Conservation (phyloP, 805 yeast species). For the Saturnispora sanitii region DNA sequence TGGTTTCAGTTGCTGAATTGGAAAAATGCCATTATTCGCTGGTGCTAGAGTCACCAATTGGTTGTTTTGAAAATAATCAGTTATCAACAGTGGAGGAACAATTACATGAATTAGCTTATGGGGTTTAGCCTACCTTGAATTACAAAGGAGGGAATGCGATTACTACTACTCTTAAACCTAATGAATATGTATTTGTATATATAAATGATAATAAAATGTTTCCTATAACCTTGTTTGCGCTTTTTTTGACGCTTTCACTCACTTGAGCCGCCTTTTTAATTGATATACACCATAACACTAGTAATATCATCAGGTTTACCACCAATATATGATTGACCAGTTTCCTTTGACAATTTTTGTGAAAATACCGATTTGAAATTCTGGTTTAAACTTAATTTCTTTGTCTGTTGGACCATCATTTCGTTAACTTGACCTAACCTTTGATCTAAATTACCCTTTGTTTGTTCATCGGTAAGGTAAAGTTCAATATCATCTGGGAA, state of each 20-base stretch:
- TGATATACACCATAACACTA: conserved; percentile 64
- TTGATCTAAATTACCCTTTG: conserved; percentile 16
- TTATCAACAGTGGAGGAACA: background rate
- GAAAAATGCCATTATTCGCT: conserved; percentile 77
- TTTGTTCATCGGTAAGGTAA: conserved; percentile 52
- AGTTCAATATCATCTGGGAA: conserved; percentile 60
- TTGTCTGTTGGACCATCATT: conserved; percentile 58
- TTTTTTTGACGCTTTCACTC: no score
- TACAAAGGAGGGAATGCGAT: no score
- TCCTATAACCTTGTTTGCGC: no score
- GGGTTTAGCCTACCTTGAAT: no score
- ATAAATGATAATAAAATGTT: no score
- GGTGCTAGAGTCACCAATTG: conserved; percentile 37
- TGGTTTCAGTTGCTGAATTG: conserved; percentile 72
- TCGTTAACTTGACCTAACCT: conserved; percentile 31
- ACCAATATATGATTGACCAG: conserved; percentile 67
- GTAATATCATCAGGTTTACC: conserved; percentile 97
- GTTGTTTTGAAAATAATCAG: conserved; percentile 26
- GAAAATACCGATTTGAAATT: conserved; percentile 79
- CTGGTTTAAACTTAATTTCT: conserved; percentile 59
- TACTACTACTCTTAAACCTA: no score
- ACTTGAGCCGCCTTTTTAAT: no score
- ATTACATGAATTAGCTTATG: background rate
- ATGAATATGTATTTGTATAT: no score
- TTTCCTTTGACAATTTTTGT: conserved; percentile 55